These are phyloP conservation scores for Kwoniella sp. DNA, from an alignment of 768 basidiomycete genomes.

Conservation along the genomic window DNA sequence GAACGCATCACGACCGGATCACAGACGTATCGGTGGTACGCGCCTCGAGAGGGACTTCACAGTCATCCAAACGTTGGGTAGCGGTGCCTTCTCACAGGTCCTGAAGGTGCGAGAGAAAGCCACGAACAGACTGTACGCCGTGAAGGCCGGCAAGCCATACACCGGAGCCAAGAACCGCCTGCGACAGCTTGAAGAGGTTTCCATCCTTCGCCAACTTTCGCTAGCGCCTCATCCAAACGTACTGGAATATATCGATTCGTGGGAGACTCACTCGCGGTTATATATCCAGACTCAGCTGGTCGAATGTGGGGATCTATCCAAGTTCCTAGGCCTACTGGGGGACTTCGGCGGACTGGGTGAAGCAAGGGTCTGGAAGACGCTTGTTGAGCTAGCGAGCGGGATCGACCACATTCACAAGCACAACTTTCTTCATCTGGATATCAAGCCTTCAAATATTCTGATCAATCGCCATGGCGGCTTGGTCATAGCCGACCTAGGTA, in stretches of 20 bases:
- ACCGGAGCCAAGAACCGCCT: conserved; percentile 83
- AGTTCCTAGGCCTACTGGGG: conserved; percentile 88
- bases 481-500: conserved; percentile 97
- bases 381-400: conserved; percentile 76
- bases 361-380: conserved; percentile 90
- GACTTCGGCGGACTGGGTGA: conserved; percentile 81
- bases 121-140: conserved; percentile 60
- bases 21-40: background rate
- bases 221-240: conserved; percentile 60
- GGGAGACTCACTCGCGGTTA: conserved; percentile 84
- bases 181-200: conserved; percentile 89
- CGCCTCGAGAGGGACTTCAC: conserved; percentile 73
- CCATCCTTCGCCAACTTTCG: conserved; percentile 74
- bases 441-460: conserved; percentile 97
- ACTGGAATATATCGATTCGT: conserved; percentile 83
- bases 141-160: conserved; percentile 80
- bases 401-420: conserved; percentile 82
- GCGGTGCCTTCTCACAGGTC: conserved; percentile 89
- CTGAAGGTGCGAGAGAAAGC: conserved; percentile 59
- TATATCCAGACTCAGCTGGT: conserved; percentile 94
- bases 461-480: conserved; percentile 79
- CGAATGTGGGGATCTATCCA: conserved; percentile 77
- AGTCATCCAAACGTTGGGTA: conserved; percentile 74
- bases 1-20: background rate
- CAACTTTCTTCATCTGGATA: conserved; percentile 86